Base-by-base conservation (phyloP, 768 basidiomycete species). In the Cubamyces sp. region DNA sequence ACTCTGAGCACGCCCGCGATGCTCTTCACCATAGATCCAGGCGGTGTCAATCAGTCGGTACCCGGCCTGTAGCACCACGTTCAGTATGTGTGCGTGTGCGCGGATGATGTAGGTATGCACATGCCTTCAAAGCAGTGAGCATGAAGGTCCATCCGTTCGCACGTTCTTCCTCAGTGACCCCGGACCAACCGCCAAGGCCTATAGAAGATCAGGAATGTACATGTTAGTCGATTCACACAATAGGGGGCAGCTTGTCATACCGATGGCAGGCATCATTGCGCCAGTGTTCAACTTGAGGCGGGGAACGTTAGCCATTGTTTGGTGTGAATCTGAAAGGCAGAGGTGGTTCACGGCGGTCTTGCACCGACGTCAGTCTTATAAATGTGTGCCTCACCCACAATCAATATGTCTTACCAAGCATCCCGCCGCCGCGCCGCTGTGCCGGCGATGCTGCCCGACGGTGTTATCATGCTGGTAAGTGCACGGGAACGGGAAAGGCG, bases 101-200 rank as follows among this genome's bases (percentile, higher is more conserved):
- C n/a, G n/a, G n/a, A 28, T 11, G n/a, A 8, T 47, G 25, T 14
- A 19, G 15, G 25, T 16, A 5, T 12, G 25, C 3, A 34, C 68
- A 3, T 42, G 77, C 81, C 67, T 79, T 69, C 18, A 82, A 53
- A 19, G 80, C 81, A 21, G 72, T 71, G 14, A 76, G 45, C 56
- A 81, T 72, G 79, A 80, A 83, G 18, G 64, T 66, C 60, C 75
- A 71, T 1, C 74, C 77, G 18, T 67, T 69, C 7, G 61, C 75
- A 34, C 73, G 74, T n/a, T 72, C 71, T 57, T 78, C 76, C 3
- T 72, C 57, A 30, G 72, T 74, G 1, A 66, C 19, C 9, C 77
- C 78, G 18, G 74, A 74, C 72, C 74, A 83, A 14, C 77, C 70
- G 12, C 82, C 81, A 42, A 74, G 72, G 14, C 77, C 80, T 79